Conservation (phyloP, 371 early-diverging fungal species). For the Mucor velutinosus region DNA sequence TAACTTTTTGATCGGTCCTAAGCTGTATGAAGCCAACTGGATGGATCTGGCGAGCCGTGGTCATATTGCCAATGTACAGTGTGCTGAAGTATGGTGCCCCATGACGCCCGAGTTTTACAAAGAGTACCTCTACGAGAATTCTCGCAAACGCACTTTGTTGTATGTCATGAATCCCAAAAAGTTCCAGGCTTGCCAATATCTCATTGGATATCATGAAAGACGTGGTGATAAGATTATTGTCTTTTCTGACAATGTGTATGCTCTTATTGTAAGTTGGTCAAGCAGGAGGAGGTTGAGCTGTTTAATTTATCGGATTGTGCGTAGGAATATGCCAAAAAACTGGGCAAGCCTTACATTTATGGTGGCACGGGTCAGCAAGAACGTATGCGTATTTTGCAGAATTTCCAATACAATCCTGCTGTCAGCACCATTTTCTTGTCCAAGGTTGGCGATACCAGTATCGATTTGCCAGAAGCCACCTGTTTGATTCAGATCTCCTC, state of each 20-base stretch:
- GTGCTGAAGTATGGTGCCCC: constrained; percentile 99
- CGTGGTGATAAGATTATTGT: constrained; percentile 99
- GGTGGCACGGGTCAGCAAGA: constrained; percentile 97
- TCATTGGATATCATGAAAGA: constrained; percentile 95
- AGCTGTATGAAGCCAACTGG: constrained; percentile 99
- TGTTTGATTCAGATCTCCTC: constrained; percentile 99
- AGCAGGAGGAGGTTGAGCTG: neutral
- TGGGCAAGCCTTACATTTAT: constrained; percentile 95
- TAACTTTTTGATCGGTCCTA: constrained; percentile 99
- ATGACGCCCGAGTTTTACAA: constrained; percentile 99
- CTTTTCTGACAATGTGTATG: constrained; percentile 99
- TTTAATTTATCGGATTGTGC: neutral
- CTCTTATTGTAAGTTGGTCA: constrained; percentile 71
- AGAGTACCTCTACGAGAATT: constrained; percentile 84
- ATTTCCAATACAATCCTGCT: constrained; percentile 94
- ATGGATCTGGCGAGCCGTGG: constrained; percentile 97
- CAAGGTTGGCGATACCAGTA: constrained; percentile 99
- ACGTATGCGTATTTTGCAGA: constrained; percentile 93
- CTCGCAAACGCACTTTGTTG: constrained; percentile 83
- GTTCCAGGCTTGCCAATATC: constrained; percentile 97
- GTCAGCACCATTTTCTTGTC: constrained; percentile 98
- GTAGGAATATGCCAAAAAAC: constrained; percentile 87
- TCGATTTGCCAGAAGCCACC: constrained; percentile 99
- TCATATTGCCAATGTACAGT: constrained; percentile 99
- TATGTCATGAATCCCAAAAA: constrained; percentile 99